These are phyloP conservation scores for Escallonia rubra DNA, from an alignment of 129 eudicot species.

Conservation along the genomic window DNA sequence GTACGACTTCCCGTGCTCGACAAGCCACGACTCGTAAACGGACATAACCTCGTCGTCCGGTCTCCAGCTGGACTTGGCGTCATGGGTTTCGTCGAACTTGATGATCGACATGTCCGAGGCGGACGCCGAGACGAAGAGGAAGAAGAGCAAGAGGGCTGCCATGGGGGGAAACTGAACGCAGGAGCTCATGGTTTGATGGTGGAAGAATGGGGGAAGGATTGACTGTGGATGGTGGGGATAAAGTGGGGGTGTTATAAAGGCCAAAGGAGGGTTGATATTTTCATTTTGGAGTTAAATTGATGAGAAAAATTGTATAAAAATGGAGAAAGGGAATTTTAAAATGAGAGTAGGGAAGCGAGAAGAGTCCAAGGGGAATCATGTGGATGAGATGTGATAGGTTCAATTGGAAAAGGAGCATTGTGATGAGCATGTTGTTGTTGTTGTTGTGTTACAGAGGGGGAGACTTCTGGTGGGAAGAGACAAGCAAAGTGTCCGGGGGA, in stretches of 20 bases:
- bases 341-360: background rate
- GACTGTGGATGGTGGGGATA: background rate
- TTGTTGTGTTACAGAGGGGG: too few relatives aligned
- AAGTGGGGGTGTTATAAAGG: slow-evolving; percentile 24
- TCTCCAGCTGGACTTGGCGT: slow-evolving; percentile 16
- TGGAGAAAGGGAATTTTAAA: too few relatives aligned
- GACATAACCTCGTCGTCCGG: slow-evolving; percentile 49
- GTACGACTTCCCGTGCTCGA: slow-evolving; percentile 56
- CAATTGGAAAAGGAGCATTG: too few relatives aligned
- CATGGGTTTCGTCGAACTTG: slow-evolving; percentile 29
- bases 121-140: slow-evolving; percentile 23
- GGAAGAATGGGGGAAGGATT: background rate
- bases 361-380: background rate
- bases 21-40: slow-evolving; percentile 69
- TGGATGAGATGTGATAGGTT: background rate
- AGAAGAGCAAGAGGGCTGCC: slow-evolving; percentile 21
- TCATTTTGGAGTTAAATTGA: background rate
- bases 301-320: too few relatives aligned
- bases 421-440: too few relatives aligned
- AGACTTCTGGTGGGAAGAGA: too few relatives aligned
- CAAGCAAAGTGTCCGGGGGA: too few relatives aligned
- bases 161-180: background rate
- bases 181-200: background rate
- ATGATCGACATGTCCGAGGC: slow-evolving; percentile 63
- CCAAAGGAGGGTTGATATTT: background rate